Conservation (phyloP, 768 basidiomycete genomes). For the Neoboletus subvelutipes region DNA sequence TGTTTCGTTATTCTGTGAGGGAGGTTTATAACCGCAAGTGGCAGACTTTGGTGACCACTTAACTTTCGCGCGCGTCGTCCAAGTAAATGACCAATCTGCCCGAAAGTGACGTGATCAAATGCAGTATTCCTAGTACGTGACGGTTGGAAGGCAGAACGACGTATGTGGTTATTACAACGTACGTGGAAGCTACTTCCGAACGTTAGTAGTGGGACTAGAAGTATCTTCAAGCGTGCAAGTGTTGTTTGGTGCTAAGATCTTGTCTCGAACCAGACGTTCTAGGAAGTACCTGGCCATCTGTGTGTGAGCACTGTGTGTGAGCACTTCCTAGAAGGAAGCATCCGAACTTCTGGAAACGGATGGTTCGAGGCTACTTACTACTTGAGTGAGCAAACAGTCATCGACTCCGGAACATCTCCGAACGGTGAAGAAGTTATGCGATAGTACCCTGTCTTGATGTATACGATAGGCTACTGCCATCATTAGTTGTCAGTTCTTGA, state of each 20-base stretch:
- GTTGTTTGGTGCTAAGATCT: slow-evolving; percentile 2
- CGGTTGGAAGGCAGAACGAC: slow-evolving; percentile 3
- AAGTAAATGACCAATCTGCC: neutral
- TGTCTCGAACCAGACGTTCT: neutral
- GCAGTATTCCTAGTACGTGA: neutral
- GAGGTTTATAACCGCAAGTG: neutral
- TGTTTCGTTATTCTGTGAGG: slow-evolving; percentile 5
- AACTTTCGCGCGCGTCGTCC: neutral
- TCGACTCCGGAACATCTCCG: neutral
- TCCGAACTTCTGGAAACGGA: neutral
- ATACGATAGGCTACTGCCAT: neutral
- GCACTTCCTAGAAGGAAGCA: neutral
- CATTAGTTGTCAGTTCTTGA: slow-evolving; percentile 5
- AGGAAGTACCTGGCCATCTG: neutral
- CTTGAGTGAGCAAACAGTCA: slow-evolving; percentile 1
- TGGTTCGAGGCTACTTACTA: neutral
- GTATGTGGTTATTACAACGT: slow-evolving; percentile 1
- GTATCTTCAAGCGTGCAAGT: slow-evolving; percentile 5
- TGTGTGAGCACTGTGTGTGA: neutral
- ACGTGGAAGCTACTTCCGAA: neutral
- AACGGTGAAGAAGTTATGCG: slow-evolving; percentile 2
- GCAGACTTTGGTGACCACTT: neutral
- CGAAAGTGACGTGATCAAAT: neutral
- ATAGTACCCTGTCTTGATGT: slow-evolving; percentile 3
- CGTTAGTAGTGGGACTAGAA: neutral